These are phyloP conservation scores for Collybiopsis luxurians DNA, from an alignment of 768 basidiomycete species.

Conservation along the genomic window DNA sequence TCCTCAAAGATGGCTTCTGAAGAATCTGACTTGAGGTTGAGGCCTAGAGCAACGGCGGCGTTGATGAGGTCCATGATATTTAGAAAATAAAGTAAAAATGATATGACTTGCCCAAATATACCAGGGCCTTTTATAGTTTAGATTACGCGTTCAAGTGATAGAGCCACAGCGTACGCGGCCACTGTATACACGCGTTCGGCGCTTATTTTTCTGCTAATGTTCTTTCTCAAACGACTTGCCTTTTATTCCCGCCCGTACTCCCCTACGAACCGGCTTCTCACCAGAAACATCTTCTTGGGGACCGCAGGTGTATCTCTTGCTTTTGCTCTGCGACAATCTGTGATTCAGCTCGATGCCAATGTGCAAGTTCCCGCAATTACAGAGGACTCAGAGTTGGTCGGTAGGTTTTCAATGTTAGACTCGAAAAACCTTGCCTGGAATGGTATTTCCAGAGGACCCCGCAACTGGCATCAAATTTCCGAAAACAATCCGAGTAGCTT, in stretches of 20 bases:
- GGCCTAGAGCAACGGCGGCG: constrained; percentile 8
- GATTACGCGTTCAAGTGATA: constrained; percentile 12
- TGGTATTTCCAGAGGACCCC: constrained; percentile 52
- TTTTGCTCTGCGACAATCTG: neutral
- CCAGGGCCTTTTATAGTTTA: neutral
- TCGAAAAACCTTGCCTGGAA: neutral
- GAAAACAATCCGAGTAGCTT: constrained; percentile 57
- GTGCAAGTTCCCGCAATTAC: neutral
- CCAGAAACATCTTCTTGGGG: neutral
- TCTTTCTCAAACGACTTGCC: neutral
- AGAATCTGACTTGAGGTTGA: constrained; percentile 3
- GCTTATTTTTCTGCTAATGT: neutral
- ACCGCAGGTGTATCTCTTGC: neutral
- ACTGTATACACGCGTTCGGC: neutral
- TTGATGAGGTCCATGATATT: neutral
- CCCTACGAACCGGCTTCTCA: neutral
- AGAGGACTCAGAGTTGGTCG: neutral
- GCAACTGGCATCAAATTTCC: constrained; percentile 77
- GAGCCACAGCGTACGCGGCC: neutral
- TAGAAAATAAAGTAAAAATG: neutral
- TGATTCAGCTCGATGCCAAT: constrained; percentile 9
- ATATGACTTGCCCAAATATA: neutral
- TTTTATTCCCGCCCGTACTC: neutral
- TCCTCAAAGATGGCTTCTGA: constrained; percentile 27
- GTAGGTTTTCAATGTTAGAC: neutral